These are phyloP conservation scores for Aspergillus cejpii DNA, from an alignment of 2,329 filamentous ascomycete genomes.

Conservation along the genomic window DNA sequence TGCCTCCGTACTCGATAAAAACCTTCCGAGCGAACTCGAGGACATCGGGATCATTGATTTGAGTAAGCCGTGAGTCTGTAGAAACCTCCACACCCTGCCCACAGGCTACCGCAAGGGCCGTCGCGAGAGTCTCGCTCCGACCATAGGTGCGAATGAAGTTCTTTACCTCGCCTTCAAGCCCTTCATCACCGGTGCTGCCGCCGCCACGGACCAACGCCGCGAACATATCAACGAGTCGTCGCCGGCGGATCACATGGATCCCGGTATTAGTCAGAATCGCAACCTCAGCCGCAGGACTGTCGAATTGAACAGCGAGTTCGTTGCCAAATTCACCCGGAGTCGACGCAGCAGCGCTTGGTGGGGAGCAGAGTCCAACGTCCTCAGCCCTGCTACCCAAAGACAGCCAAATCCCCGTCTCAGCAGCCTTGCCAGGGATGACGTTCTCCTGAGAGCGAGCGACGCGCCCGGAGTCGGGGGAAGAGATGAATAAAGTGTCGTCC, in stretches of 20 bases:
- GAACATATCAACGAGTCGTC: slow-evolving; percentile 86
- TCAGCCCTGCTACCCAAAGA: slow-evolving; percentile 67
- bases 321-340: slow-evolving; percentile 81
- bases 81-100: slow-evolving; percentile 82
- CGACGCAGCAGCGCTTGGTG: slow-evolving; percentile 61
- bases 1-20: slow-evolving; percentile 89
- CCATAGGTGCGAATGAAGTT: slow-evolving; percentile 83
- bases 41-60: slow-evolving; percentile 72
- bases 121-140: slow-evolving; percentile 78
- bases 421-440: slow-evolving; percentile 55
- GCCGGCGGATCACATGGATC: slow-evolving; percentile 74
- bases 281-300: slow-evolving; percentile 71
- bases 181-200: slow-evolving; percentile 59
- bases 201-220: slow-evolving; percentile 69
- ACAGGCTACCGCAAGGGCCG: slow-evolving; percentile 88
- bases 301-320: slow-evolving; percentile 92
- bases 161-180: slow-evolving; percentile 71
- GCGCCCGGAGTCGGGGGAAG: slow-evolving; percentile 80
- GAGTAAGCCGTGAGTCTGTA: slow-evolving; percentile 60
- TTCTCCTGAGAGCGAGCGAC: slow-evolving; percentile 55
- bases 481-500: slow-evolving; percentile 68
- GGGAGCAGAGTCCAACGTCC: slow-evolving; percentile 69
- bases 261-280: slow-evolving; percentile 88
- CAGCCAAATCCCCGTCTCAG: slow-evolving; percentile 75
- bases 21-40: slow-evolving; percentile 76